These are phyloP conservation scores for Piper longum DNA, from an alignment of 164 flowering plant species.

Conservation along the genomic window DNA sequence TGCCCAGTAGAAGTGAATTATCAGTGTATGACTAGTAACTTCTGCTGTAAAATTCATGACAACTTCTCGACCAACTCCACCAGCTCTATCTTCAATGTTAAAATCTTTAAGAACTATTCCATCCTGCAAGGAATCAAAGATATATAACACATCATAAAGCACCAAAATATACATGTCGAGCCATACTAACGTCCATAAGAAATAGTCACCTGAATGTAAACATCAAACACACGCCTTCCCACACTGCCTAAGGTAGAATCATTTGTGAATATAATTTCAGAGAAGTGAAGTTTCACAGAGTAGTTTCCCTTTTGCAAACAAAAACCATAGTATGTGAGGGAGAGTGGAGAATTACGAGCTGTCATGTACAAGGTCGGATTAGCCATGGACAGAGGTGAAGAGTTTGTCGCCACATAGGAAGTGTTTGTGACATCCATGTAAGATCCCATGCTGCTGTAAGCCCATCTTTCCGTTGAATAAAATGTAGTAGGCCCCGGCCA, in stretches of 20 bases:
- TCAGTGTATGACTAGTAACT: conserved; percentile 20
- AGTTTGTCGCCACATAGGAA: conserved; percentile 14
- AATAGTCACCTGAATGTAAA: conserved; percentile 44
- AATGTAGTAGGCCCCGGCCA: conserved; percentile 2
- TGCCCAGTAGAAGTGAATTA: conserved; percentile 33
- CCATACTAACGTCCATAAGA: background rate
- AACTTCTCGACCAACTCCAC: conserved; percentile 23
- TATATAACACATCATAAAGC: background rate
- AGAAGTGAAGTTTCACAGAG: conserved; percentile 46
- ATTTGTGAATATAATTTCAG: conserved; percentile 42
- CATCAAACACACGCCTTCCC: conserved; percentile 59
- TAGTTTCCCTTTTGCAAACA: conserved; percentile 47
- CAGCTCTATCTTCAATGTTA: conserved; percentile 38
- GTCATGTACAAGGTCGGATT: conserved; percentile 19
- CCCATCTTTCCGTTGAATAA: conserved; percentile 29
- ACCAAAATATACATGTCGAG: too few species aligned
- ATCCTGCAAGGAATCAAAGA: background rate
- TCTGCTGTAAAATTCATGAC: conserved; percentile 16
- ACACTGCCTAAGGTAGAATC: conserved; percentile 33
- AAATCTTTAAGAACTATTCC: conserved; percentile 28
- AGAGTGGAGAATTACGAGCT: conserved; percentile 46
- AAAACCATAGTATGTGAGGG: conserved; percentile 48
- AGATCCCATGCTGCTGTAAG: conserved; percentile 52
- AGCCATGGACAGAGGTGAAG: conserved; percentile 13
- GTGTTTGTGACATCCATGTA: conserved; percentile 22